Base-by-base conservation (phyloP, 257 asterid species). In the Misopates orontium region DNA sequence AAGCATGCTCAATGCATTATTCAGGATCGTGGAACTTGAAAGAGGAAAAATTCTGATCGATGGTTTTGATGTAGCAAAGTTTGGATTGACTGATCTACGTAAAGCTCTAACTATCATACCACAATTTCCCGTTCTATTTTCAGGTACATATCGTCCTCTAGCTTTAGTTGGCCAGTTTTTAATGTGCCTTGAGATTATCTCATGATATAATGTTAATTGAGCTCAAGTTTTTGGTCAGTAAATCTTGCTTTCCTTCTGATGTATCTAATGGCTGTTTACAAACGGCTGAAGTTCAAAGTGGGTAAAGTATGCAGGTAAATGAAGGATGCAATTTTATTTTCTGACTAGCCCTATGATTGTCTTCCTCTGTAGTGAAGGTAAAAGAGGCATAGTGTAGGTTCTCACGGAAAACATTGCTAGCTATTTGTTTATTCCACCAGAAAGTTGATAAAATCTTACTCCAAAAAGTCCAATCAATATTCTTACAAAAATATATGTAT, bases 91-190 rank as follows among this genome's bases (percentile, higher is more conserved):
- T 17, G 84, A 75, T 73, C 64, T 79, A 19, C 79, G 81, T 17
- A 70, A 68, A 57, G 81, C 65, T 66, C 79, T 79, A 19, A 64
- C 81, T 72, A 79, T 79, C 73, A 79, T 79, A 42, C 84, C 84
- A 12, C 84, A 75, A 40, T 68, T 81, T 6, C 84, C 84, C 4
- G 84, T 79, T 68, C 81, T 76, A 65, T 79, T 79, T 76, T 79
- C 81, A 40, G 84, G 84, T 79, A 56, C 48, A 36, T 40, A 18
- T 32, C 19, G 21, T 40, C 45, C 56, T 28, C 23, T 10, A 20
- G 49, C 45, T 23, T 60, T 10, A 52, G 23, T 42, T 41, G 1
- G 18, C 40, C 49, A 53, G 5, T 18, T 14, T 1, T 41, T 24
- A 9, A 13, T 40, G 36, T 53, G 4, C 10, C 31, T 10, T 2